Percentiles rank a stretch among this genome's conserved stretches.
Conservation (phyloP, 352 stramenopile genomes). For the Detonula confervacea region DNA sequence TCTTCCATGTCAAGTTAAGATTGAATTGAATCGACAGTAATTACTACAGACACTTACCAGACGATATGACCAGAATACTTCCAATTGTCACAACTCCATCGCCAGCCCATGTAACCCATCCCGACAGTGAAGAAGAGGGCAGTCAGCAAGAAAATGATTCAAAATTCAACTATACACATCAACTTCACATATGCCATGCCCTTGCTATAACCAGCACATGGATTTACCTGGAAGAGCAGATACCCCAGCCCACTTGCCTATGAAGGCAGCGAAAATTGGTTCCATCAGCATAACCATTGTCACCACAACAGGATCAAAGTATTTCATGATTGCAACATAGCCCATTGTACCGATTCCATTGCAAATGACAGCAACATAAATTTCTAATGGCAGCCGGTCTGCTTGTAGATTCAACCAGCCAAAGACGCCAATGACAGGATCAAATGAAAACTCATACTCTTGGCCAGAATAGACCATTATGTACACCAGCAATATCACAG, state of each 20-base stretch:
- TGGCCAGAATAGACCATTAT: constrained; percentile 78
- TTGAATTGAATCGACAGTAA: no score
- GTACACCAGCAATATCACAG: constrained; percentile 78
- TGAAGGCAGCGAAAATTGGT: constrained; percentile 71
- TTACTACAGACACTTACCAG: constrained; percentile 71
- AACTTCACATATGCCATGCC: no score
- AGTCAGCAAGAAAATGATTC: neutral
- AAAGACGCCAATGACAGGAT: constrained; percentile 87
- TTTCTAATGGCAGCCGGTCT: constrained; percentile 83
- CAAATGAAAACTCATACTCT: constrained; percentile 81
- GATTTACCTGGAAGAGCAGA: constrained; percentile 87
- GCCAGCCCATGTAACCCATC: constrained; percentile 71
- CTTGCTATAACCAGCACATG: no score
- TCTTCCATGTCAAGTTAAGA: neutral
- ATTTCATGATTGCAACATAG: constrained; percentile 90
- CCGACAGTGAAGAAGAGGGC: neutral
- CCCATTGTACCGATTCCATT: constrained; percentile 88
- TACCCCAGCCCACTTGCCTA: constrained; percentile 87
- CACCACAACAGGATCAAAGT: constrained; percentile 91
- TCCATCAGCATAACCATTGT: constrained; percentile 82
- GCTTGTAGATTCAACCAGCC: constrained; percentile 85
- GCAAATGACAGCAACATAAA: constrained; percentile 89
- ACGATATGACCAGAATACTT: constrained; percentile 86
- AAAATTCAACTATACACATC: neutral
- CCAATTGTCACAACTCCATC: constrained; percentile 86